Evolutionary conservation across 495 filamentous ascomycete genomes (phyloP).

Genomic region (Neurospora tetrasperma): DNA sequence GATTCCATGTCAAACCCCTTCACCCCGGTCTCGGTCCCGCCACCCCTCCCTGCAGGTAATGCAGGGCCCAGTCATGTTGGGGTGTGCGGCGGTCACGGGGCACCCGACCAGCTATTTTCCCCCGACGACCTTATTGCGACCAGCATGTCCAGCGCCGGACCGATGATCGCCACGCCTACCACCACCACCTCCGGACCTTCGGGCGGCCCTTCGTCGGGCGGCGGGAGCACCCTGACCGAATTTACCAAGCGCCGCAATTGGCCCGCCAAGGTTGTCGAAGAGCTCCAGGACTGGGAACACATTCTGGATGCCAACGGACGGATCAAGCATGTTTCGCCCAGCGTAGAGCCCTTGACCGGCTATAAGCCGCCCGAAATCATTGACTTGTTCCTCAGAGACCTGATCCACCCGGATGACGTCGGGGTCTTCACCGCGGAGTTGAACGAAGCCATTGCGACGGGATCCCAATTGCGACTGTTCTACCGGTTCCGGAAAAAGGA

Average conservation of each 20-base stretch:
- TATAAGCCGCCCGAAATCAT: conserved; percentile 59
- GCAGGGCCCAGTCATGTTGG: conserved; percentile 1
- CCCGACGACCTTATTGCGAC: conserved; percentile 8
- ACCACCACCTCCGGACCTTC: conserved; percentile 2
- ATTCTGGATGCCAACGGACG: conserved; percentile 77
- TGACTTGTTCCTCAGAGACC: conserved; percentile 62
- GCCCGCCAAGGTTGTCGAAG: conserved; percentile 79
- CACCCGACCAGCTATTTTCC: conserved; percentile 10
- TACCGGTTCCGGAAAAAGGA: conserved; percentile 77
- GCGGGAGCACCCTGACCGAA: conserved; percentile 61
- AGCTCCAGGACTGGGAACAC: conserved; percentile 80
- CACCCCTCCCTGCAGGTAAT: background rate
- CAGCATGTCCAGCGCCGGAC: conserved; percentile 5
- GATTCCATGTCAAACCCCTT: conserved; percentile 12
- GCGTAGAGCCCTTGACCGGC: conserved; percentile 66
- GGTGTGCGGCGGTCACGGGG: background rate
- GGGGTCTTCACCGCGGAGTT: conserved; percentile 78
- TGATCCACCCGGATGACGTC: conserved; percentile 83
- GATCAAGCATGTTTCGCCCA: conserved; percentile 77
- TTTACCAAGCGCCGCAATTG: conserved; percentile 81
- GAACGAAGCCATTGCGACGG: conserved; percentile 81
- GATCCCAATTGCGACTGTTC: conserved; percentile 72
- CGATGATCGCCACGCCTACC: conserved; percentile 1
- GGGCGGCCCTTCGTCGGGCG: conserved; percentile 8
- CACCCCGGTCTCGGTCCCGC: conserved; percentile 5